Percentiles rank a stretch among this genome's conserved stretches.
phyloP scores from a whole-genome alignment of 176 grass and related monocot genomes.

The Lolium perenne region DNA sequence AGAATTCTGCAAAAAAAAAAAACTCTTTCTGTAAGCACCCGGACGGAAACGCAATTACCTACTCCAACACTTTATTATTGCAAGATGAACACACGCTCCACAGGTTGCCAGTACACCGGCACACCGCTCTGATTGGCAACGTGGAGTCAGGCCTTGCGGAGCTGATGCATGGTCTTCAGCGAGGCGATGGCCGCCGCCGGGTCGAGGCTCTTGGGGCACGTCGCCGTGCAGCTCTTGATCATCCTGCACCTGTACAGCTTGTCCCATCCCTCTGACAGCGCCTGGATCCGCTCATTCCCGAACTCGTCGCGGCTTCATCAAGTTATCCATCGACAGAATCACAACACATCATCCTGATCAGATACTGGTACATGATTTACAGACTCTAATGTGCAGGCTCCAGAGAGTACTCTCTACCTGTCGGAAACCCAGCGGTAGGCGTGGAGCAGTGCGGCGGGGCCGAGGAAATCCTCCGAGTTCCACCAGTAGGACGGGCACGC shows the following conservation, averaged over 20 bases:
- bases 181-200: constrained; percentile 63
- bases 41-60: too few species aligned
- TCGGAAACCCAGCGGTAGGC: constrained; percentile 72
- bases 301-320: constrained; percentile 57
- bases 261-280: constrained; percentile 67
- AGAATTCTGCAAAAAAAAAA: too few species aligned
- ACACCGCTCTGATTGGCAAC: too few species aligned
- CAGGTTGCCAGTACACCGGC: background rate
- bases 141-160: constrained; percentile 28
- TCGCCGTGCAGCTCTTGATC: constrained; percentile 79
- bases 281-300: constrained; percentile 57
- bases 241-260: constrained; percentile 71
- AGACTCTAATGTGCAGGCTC: too few species aligned
- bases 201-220: constrained; percentile 82
- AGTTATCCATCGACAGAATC: too few species aligned
- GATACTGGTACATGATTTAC: too few species aligned
- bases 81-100: background rate
- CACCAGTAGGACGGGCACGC: constrained; percentile 87
- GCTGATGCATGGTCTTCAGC: constrained; percentile 59
- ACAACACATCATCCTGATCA: too few species aligned
- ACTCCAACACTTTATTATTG: background rate
- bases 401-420: background rate
- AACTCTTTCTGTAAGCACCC: too few species aligned
- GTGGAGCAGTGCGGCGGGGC: constrained; percentile 64
- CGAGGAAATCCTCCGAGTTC: constrained; percentile 78